Evolutionary conservation across 2,329 filamentous ascomycete species (phyloP), one percentile per base, ranked within the genome.

Genomic region (Exophiala calicioides): DNA sequence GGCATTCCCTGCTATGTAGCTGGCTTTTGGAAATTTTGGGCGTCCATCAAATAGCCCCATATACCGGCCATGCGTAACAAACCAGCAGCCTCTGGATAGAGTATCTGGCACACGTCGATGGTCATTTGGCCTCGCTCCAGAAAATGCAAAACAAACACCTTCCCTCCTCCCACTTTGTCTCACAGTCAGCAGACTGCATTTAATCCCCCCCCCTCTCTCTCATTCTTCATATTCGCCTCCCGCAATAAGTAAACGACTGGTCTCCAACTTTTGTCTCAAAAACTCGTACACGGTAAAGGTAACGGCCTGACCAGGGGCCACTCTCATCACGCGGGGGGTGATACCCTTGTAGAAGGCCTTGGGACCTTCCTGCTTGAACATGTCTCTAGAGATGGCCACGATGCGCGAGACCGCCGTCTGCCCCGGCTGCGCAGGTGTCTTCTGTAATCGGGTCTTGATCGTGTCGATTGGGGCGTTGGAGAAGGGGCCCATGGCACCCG

Each of bases 301-400:
- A 33, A 86, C 82, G 13, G 83, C 93, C 75, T 98, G 93, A 35
- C 93, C 93, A 5, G 93, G 93, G 19, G 93, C 93, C 43, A 98
- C 93, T 63, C 93, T 83, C 90, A 97, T 97, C 59, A 98, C 87
- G 61, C 93, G 82, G 5, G 93, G 93, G 35, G 93, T 98, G 70
- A 98, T 98, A 62, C 93, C 93, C 79, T 97, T 97, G 78, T 95
- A 98, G 73, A 98, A 98, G 36, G 93, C 93, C 61, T 89, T 84
- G 59, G 91, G 77, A 26, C 93, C 93, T 72, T 98, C 93, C 73
- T 95, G 88, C 84, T 82, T 87, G 74, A 90, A 90, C 88, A 91
- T 93, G 56, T 90, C 86, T 45, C 71, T 78, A 40, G 88, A 84
- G 60, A 98, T 98, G 30, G 71, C 67, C 21, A 80, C 76, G 60